Evolutionary conservation across 192 early-diverging fungal species (phyloP), one percentile per base, ranked within the genome.

Genomic region (Thoreauomyces humboldtii): DNA sequence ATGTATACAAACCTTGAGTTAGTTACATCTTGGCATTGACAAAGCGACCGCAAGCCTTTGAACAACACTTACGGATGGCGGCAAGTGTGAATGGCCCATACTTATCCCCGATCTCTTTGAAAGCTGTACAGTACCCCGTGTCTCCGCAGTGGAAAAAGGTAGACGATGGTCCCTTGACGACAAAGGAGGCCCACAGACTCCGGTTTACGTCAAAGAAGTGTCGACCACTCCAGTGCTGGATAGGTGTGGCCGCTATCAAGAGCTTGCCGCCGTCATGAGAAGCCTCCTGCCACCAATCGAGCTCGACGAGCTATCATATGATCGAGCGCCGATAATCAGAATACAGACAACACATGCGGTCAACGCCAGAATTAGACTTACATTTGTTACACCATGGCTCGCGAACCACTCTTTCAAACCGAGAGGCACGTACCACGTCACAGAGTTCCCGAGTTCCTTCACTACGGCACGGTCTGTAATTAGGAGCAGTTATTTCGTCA

Each of bases 221-320:
- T 6, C 68, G 67, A 12, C 77, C 71, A 56, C 68, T 72, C 65
- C 70, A 71, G 52, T 79, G 77, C 71, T 80, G 57, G 37, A 66
- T 70, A 12, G 69, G 72, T 22, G 59, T 73, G 61, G 69, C 75
- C 63, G 71, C 52, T n/a, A 84, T 69, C 22, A 57, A 57, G 19
- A 79, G 79, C 9, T 19, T 34, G 29, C 34, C 5, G 17, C 34
- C 2, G 22, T 69, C 71, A 47, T 80, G 80, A 33, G 57, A 57
- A 36, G 70, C 72, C 61, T 84, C 80, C 61, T 81, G 77, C 82
- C 80, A 84, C 80, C 80, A 84, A 56, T 81, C 80, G 11, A 82
- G 56, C 55, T 84, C 82, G 22, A 82, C 68, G 2, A 81, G 70
- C 73, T 80, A 24, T 41, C n/a, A 31, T 52, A 29, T 4, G 6